Conservation (phyloP, 2,329 filamentous ascomycete genomes). For the Fusarium vanettenii region DNA sequence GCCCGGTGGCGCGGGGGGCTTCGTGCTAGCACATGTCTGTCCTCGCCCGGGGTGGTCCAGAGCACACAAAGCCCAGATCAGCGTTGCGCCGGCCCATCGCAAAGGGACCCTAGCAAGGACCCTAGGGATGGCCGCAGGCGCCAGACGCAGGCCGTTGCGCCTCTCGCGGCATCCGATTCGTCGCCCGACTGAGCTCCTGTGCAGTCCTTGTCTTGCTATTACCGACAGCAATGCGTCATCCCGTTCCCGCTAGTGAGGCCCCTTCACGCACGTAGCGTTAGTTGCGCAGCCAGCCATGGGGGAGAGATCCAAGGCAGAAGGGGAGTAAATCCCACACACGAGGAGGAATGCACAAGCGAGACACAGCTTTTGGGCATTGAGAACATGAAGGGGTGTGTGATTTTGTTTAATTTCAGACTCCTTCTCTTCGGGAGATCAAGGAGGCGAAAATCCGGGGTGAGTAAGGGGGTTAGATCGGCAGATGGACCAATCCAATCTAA, state of each 20-base stretch:
- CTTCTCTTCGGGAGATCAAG: not conserved
- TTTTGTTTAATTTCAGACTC: not conserved
- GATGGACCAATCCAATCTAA: slow-evolving; percentile 1
- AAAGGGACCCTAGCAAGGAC: slow-evolving; percentile 17
- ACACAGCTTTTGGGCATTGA: slow-evolving; percentile 2
- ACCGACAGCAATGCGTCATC: slow-evolving; percentile 46
- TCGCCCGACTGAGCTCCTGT: slow-evolving; percentile 10
- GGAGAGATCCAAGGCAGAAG: not conserved
- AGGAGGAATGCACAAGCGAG: not conserved
- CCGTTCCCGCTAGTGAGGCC: slow-evolving; percentile 35
- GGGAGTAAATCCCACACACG: not conserved
- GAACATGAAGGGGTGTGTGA: not conserved
- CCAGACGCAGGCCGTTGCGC: slow-evolving; percentile 4
- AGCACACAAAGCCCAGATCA: not conserved
- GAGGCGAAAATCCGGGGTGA: slow-evolving; percentile 27
- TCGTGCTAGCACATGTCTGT: not conserved
- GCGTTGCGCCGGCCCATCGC: slow-evolving; percentile 1
- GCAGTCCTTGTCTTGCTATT: slow-evolving; percentile 21
- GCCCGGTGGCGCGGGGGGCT: slow-evolving; percentile 19
- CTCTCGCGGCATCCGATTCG: slow-evolving; percentile 36
- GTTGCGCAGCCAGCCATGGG: not conserved
- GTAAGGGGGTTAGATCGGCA: slow-evolving; percentile 13
- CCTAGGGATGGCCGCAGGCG: not conserved
- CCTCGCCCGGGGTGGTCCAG: not conserved
- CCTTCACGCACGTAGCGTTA: not conserved